phyloP scores from a whole-genome alignment of 2,329 filamentous ascomycete species.

The Triangularia setosa region DNA sequence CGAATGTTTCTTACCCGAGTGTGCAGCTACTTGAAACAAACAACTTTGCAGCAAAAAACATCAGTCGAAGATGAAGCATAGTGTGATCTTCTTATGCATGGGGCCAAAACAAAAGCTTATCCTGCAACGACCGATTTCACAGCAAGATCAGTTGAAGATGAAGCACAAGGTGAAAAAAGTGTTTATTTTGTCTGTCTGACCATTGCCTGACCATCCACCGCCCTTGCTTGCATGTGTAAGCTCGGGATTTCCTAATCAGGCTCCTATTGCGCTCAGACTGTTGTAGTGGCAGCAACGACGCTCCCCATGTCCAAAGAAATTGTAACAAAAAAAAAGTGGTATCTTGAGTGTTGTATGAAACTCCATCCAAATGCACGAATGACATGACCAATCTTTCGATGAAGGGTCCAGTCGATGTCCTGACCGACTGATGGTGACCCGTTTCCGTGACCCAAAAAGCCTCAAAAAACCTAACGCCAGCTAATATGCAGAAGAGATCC shows the following conservation, averaged over 20 bases:
- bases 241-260: not conserved
- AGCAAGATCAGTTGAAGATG: not conserved
- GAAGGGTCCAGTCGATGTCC: not conserved
- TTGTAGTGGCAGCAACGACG: not conserved
- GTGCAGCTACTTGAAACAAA: slow-evolving; percentile 4
- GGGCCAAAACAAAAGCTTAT: not conserved
- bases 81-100: not conserved
- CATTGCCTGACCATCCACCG: not conserved
- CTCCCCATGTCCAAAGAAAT: not conserved
- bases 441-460: not conserved
- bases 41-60: not conserved
- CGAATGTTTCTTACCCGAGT: not conserved
- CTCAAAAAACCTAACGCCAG: not conserved
- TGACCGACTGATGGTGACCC: not conserved
- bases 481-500: not conserved
- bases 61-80: slow-evolving; percentile 3
- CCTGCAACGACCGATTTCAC: not conserved
- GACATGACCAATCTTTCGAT: not conserved
- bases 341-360: not conserved
- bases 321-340: slow-evolving; percentile 2
- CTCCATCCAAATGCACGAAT: not conserved
- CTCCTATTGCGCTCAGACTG: not conserved
- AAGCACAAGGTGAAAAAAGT: not conserved
- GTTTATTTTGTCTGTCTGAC: not conserved
- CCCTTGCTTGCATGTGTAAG: not conserved